Evolutionary conservation across 129 eudicot species (phyloP), one percentile per base, ranked within the genome.

Genomic region (Ambrosia artemisiifolia): DNA sequence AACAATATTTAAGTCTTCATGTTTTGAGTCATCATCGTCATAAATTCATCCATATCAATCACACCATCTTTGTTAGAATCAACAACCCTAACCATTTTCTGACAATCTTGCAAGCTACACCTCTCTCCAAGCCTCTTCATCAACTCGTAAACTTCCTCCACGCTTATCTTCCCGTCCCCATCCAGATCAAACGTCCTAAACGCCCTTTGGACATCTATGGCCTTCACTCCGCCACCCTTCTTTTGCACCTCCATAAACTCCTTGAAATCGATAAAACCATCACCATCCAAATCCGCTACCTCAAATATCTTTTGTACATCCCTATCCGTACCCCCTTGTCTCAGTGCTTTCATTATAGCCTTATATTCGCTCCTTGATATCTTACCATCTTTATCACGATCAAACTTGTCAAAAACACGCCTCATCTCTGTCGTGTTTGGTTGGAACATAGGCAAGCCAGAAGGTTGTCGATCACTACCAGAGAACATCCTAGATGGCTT

Each of bases 221-320:
- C 84, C 78, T 82, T 92, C 57, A 89, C 70, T 14, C 89, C 96
- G 0, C 98, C 98, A 32, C 80, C 98, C 49, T 64, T 85, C 78
- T 70, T 87, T 72, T 92, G 96, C 83, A 92, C 88, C 40, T 89
- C 96, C 78, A 89, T 79, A 71, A 89, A 92, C 87, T 92, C 98
- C 14, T 89, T 76, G 78, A 89, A 92, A 68, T 84, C 88, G 1
- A 92, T 89, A 75, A 79, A 92, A 1, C 96, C 98, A 48, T 92
- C 96, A 1, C 87, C 83, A 53, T 92, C 87, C 63, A 75, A 30
- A 78, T 92, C 98, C 11, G 96, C 98, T 12, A 92, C 89, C 70
- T 92, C 91, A 34, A 92, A 92, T 63, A 92, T 88, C 87, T 92
- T 79, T 70, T 84, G 82, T 48, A 92, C 84, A 3, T 92, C 90